Percentiles rank a stretch among this genome's conserved stretches.
These are phyloP conservation scores for Magnolia changhungtana DNA, from an alignment of 164 flowering plant species.

Conservation along the genomic window DNA sequence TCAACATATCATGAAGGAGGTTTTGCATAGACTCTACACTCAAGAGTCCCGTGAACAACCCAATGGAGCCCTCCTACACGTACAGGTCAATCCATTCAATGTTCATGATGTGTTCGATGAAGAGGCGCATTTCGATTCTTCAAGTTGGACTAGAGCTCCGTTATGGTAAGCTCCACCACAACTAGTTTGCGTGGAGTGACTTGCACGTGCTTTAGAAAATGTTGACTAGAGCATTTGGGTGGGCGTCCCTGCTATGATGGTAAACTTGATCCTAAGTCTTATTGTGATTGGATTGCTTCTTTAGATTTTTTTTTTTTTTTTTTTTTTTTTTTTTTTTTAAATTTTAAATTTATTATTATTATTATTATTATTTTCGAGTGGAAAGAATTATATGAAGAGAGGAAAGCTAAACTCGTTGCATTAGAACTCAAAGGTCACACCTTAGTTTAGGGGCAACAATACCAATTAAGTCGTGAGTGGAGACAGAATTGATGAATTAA, in stretches of 20 bases:
- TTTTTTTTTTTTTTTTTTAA: too few species aligned
- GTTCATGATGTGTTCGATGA: too few species aligned
- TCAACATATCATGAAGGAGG: too few species aligned
- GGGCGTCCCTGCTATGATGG: neutral
- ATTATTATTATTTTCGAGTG: neutral
- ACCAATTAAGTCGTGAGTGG: neutral
- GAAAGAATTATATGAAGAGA: neutral
- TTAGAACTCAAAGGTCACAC: neutral
- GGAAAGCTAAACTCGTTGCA: neutral
- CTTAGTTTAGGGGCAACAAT: neutral
- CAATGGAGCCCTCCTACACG: too few species aligned
- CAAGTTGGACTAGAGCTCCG: too few species aligned
- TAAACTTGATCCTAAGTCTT: neutral
- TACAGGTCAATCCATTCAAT: too few species aligned
- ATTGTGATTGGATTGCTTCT: slow-evolving; percentile 2
- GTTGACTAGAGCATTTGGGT: neutral
- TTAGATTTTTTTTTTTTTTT: neutral
- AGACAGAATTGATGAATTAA: neutral
- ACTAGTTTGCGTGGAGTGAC: neutral
- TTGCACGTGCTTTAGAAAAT: neutral
- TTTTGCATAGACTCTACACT: too few species aligned
- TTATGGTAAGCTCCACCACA: too few species aligned
- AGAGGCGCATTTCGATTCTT: too few species aligned
- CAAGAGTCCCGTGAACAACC: too few species aligned
- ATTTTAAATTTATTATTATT: too few species aligned